Base-by-base conservation (phyloP, 2,329 filamentous ascomycete genomes). In the Tolypocladium ophioglossoides region DNA sequence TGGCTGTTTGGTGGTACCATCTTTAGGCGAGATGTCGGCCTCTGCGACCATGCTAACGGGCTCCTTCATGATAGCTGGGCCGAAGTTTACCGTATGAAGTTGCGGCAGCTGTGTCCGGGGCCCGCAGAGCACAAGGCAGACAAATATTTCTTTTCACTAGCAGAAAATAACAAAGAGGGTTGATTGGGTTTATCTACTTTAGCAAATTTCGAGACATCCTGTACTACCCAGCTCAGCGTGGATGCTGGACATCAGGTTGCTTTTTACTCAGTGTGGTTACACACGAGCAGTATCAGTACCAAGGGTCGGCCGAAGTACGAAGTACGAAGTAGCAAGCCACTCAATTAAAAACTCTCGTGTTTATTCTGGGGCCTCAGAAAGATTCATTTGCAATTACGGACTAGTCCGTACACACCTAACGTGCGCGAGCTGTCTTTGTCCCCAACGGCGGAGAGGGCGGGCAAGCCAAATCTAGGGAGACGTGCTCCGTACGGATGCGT, bases 241-340 rank as follows among this genome's bases (percentile, higher is more conserved):
- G 56, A 59, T 14, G 51, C 51, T 16, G 58, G 58, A 1, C 55
- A 59, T 41, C 58, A 60, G 51, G 39, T 60, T 7, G 51, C 47
- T 14, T 60, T 60, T 24, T 60, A 57, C 3, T 40, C 18, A 9
- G 38, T 40, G 39, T 41, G 39, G 39, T 24, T 41, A n/a, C 39
- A 41, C 20, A 24, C 20, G 20, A 11, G 11, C 10, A 24, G 20
- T 11, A 1, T 22, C 4, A 41, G 20, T 14, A 24, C 10, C 3
- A 12, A 41, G 38, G 18, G 14, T 41, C 2, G 20, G 10, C 11
- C n/a, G 2, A 6, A 22, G 2, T 4, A n/a, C n/a, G n/a, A n/a
- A n/a, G n/a, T 22, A 10, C 39, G 9, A 8, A 12, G 39, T 12
- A 5, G 3, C 4, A 4, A 14, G 20, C 11, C 20, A 24, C 3